Percentiles rank a stretch among this genome's conserved stretches.
Conservation (phyloP, 1,139 yeast genomes). For the Blastobotrys aristatus region DNA sequence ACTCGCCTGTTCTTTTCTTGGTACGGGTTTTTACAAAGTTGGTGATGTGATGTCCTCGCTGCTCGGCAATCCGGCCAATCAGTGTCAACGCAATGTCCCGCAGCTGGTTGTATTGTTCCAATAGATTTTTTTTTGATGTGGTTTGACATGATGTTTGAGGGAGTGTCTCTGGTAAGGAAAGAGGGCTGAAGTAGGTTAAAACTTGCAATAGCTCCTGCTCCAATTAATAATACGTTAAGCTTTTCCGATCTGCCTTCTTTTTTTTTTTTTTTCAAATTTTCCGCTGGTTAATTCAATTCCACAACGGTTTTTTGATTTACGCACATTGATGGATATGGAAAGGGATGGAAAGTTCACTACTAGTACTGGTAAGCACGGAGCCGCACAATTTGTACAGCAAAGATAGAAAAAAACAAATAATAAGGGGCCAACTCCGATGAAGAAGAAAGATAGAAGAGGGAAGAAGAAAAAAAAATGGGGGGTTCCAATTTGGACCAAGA, state of each 20-base stretch:
- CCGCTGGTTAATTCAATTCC: background rate
- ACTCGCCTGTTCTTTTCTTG: no score
- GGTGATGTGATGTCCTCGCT: conserved; percentile 38
- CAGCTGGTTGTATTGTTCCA: conserved; percentile 46
- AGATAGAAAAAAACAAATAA: background rate
- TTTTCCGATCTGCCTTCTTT: background rate
- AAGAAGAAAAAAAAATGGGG: no score
- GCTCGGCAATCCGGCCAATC: conserved; percentile 49
- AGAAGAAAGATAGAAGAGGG: background rate
- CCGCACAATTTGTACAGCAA: background rate
- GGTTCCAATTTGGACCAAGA: no score
- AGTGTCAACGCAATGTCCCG: conserved; percentile 48
- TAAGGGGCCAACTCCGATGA: background rate
- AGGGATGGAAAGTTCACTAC: no score
- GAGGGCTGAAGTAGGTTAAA: no score
- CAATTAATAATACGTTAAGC: no score
- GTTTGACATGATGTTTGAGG: conserved; percentile 7
- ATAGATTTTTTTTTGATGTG: conserved; percentile 38
- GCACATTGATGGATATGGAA: background rate
- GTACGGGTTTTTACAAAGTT: no score
- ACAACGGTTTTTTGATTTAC: no score
- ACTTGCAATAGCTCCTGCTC: no score
- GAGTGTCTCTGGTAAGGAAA: background rate
- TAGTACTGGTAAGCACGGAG: no score
- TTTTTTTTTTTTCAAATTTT: background rate